phyloP scores from a whole-genome alignment of 768 basidiomycete species.

The Stropharia rugosoannulata region DNA sequence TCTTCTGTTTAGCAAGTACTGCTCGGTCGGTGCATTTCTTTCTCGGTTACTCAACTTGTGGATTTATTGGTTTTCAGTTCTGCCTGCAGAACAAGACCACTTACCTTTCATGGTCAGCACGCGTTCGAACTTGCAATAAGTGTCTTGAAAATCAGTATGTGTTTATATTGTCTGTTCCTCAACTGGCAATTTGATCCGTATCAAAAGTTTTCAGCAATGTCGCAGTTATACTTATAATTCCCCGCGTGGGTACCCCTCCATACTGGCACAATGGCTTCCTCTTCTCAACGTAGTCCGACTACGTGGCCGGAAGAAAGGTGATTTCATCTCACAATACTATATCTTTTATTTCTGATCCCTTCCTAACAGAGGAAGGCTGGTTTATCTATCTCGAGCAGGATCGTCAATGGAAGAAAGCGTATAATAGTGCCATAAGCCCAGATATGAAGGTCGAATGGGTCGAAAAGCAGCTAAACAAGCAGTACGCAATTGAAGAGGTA shows the following conservation, averaged over 20 bases:
- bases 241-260: not conserved
- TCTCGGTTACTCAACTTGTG: not conserved
- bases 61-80: not conserved
- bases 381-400: not conserved
- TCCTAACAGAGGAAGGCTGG: not conserved
- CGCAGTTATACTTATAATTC: no score
- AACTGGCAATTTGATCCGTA: not conserved
- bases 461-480: not conserved
- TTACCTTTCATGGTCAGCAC: not conserved
- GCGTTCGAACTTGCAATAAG: conserved; percentile 1
- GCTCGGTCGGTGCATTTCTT: conserved; percentile 13
- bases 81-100: not conserved
- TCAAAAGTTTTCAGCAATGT: not conserved
- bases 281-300: not conserved
- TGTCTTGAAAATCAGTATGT: not conserved
- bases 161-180: not conserved
- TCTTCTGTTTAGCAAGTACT: conserved; percentile 16
- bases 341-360: not conserved
- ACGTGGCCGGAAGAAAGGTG: not conserved
- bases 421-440: not conserved
- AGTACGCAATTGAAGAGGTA: not conserved
- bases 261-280: not conserved
- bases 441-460: not conserved
- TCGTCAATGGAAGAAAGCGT: not conserved
- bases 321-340: no score